Percentiles rank a stretch among this genome's conserved stretches.
phyloP scores from a whole-genome alignment of 495 filamentous ascomycete species.

The Parachaetomium inaequale region DNA sequence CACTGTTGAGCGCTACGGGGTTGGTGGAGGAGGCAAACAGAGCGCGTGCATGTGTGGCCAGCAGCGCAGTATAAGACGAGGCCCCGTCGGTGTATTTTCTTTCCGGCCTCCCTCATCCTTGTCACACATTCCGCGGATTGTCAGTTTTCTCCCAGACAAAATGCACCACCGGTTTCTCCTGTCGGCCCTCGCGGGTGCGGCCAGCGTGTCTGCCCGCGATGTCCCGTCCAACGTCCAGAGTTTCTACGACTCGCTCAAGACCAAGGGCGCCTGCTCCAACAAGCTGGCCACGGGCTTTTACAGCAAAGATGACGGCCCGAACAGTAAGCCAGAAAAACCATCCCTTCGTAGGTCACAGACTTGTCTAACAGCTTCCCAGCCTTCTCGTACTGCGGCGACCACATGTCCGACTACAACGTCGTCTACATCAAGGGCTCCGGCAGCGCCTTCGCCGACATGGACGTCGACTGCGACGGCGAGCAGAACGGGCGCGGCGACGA shows the following conservation, averaged over 20 bases:
- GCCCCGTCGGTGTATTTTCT: neutral
- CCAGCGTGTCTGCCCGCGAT: constrained; percentile 21
- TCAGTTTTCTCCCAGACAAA: neutral
- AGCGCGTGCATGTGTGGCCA: neutral
- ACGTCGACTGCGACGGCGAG: constrained; percentile 66
- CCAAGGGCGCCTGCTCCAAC: constrained; percentile 34
- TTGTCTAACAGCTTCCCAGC: constrained; percentile 13
- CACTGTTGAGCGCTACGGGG: neutral
- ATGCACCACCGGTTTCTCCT: constrained; percentile 11
- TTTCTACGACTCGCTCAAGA: constrained; percentile 37
- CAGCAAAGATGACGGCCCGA: constrained; percentile 30
- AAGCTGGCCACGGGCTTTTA: constrained; percentile 39
- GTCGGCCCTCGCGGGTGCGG: constrained; percentile 5
- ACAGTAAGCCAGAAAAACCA: constrained; percentile 25
- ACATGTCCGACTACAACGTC: constrained; percentile 30
- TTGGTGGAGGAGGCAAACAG: neutral
- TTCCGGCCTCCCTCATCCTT: neutral
- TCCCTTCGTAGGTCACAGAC: neutral
- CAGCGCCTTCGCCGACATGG: constrained; percentile 51
- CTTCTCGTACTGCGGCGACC: constrained; percentile 43
- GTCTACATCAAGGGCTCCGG: constrained; percentile 39
- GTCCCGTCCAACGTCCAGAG: constrained; percentile 35
- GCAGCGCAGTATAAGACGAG: neutral
- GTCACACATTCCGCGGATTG: neutral
- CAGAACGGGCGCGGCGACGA: constrained; percentile 46